A percentile compares a stretch with the other conserved stretches of the same genome.
phyloP scores from a whole-genome alignment of 2,329 filamentous ascomycete genomes.

The Emergomyces orientalis region DNA sequence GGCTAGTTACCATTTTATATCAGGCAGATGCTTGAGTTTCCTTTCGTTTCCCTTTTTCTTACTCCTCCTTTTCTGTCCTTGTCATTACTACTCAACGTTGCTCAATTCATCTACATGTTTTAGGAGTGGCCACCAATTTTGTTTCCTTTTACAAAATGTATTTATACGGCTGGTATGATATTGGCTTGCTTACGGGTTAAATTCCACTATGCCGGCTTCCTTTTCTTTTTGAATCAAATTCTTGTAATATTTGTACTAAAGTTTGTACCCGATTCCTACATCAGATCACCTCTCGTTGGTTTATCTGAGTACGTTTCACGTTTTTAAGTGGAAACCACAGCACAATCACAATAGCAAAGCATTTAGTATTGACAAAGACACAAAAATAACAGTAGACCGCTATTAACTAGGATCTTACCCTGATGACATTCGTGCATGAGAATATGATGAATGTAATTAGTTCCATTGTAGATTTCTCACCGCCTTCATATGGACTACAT shows the following conservation, averaged over 20 bases:
- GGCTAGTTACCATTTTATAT: neutral
- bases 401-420: neutral
- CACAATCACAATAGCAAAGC: too few species aligned
- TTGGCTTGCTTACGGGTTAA: neutral
- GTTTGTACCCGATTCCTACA: neutral
- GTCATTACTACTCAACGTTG: neutral
- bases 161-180: neutral
- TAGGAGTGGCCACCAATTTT: neutral
- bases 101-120: neutral
- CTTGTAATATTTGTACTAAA: neutral
- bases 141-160: neutral
- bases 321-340: too few species aligned
- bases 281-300: neutral
- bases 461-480: neutral
- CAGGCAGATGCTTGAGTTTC: neutral
- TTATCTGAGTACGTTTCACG: too few species aligned
- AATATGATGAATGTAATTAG: too few species aligned
- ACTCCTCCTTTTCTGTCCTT: neutral
- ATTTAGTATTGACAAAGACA: too few species aligned
- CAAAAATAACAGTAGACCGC: neutral
- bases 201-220: neutral
- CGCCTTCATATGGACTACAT: neutral
- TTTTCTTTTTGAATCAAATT: neutral
- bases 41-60: neutral
- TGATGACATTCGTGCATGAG: neutral